Evolutionary conservation across 169 alveolate species (phyloP).

Genomic region (Plasmodium blacklocki): DNA sequence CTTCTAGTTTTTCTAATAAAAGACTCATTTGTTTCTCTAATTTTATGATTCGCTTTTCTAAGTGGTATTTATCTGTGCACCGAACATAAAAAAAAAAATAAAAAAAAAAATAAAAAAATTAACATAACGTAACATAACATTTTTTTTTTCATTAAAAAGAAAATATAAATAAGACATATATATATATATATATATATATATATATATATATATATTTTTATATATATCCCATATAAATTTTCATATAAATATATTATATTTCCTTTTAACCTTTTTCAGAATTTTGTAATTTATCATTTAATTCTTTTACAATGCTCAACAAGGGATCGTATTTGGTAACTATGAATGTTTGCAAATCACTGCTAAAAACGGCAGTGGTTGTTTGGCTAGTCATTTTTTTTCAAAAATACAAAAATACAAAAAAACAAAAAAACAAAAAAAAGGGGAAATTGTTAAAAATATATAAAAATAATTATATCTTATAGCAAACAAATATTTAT

Average conservation of each 20-base stretch:
- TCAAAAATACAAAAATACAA: neutral
- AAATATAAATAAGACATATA: too few species aligned
- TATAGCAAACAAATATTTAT: too few species aligned
- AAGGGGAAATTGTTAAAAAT: neutral
- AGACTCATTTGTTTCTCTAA: constrained; percentile 80
- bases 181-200: too few species aligned
- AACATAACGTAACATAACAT: too few species aligned
- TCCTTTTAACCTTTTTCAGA: constrained; percentile 88
- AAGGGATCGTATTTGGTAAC: constrained; percentile 93
- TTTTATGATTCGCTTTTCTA: constrained; percentile 76
- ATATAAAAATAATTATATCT: too few species aligned
- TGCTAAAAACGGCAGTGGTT: constrained; percentile 79
- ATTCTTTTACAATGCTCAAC: constrained; percentile 90
- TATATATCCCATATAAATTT: neutral
- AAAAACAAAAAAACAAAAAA: constrained; percentile 19
- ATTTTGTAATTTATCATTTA: constrained; percentile 90
- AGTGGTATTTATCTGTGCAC: constrained; percentile 16
- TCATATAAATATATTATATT: neutral
- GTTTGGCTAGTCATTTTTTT: constrained; percentile 47
- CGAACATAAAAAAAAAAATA: neutral
- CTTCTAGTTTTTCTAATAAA: constrained; percentile 79
- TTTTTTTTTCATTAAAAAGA: too few species aligned
- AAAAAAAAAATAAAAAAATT: neutral
- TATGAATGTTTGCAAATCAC: constrained; percentile 89
- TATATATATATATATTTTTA: too few species aligned